These are phyloP conservation scores for Ophiorrhiza pumila DNA, from an alignment of 257 asterid genomes.

Conservation along the genomic window DNA sequence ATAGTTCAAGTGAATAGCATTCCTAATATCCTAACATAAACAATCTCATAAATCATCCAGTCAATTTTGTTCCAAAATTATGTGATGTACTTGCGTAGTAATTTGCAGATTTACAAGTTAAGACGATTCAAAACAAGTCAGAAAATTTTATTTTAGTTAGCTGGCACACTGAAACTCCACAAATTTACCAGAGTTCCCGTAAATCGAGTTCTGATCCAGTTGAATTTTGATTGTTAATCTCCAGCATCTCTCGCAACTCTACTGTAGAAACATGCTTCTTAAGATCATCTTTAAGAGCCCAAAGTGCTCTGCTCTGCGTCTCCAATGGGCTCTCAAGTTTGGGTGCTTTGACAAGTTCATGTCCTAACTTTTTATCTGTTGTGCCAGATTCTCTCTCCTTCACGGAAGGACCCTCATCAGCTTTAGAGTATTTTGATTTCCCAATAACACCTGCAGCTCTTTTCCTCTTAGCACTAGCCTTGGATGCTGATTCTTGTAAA, in stretches of 20 bases:
- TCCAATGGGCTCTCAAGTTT: constrained; percentile 60
- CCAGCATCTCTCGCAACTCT: constrained; percentile 87
- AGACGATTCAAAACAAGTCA: background rate
- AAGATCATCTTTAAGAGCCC: constrained; percentile 93
- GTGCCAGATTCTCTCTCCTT: constrained; percentile 27
- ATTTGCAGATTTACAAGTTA: background rate
- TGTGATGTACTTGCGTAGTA: background rate
- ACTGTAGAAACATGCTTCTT: constrained; percentile 69
- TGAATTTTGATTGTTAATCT: constrained; percentile 73
- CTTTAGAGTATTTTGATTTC: constrained; percentile 53
- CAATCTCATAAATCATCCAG: background rate
- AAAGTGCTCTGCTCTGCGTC: constrained; percentile 57
- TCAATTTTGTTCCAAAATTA: background rate
- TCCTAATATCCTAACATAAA: background rate
- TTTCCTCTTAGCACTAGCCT: constrained; percentile 69
- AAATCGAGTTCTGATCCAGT: constrained; percentile 85
- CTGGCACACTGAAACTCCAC: background rate
- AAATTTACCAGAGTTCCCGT: constrained; percentile 72
- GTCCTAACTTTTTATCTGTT: constrained; percentile 24
- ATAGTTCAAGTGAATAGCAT: background rate
- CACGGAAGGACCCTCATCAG: constrained; percentile 36
- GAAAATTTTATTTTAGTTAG: background rate
- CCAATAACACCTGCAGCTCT: constrained; percentile 38
- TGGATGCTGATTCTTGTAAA: constrained; percentile 43
- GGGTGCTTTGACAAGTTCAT: constrained; percentile 30